Base-by-base conservation (phyloP, 495 filamentous ascomycete genomes). In the Hypoxylon intermedium region DNA sequence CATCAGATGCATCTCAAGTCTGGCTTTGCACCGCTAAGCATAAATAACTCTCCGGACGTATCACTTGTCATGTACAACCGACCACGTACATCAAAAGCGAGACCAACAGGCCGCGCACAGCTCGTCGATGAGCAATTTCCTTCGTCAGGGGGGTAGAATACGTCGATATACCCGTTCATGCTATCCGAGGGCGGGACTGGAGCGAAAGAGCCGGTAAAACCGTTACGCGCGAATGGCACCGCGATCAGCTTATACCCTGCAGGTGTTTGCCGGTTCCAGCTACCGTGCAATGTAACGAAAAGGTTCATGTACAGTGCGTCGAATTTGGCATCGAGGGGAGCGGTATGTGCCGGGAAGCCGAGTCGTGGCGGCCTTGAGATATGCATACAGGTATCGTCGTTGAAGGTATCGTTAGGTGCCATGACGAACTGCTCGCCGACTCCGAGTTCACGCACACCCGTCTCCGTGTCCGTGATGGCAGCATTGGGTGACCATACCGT, bases 271-370 rank as follows among this genome's bases (percentile, higher is more conserved):
- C 84, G 82, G 63, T 87, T 62, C 86, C 77, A 80, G 64, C 72
- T 77, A 1, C 78, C 78, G 53, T 81, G 78, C 44, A 81, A 71
- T 9, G 72, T 53, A n/a, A 80, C 65, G 31, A 72, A 78, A 2
- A 76, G 68, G 6, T 66, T 57, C 15, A 13, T 42, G 19, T 68
- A 71, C 31, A 53, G 53, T 1, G 58, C 19, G 40, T 53, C 60
- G 63, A 88, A 87, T 36, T 79, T 82, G 55, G 87, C 81, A 55
- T 87, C 85, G 2, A 87, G 69, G 0, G 86, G 86, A 0, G 85
- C 86, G 40, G 74, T 80, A 57, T 89, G 86, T 0, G 85, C 83
- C 20, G 79, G 67, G 60, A 89, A 87, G 2, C 77, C 77, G 13
- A 88, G 63, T 0, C 77, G 65, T 1, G 86, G 84, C 2, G 81